These are phyloP conservation scores for Umbilicus rupestris DNA, from an alignment of 164 flowering plant genomes.

Conservation along the genomic window DNA sequence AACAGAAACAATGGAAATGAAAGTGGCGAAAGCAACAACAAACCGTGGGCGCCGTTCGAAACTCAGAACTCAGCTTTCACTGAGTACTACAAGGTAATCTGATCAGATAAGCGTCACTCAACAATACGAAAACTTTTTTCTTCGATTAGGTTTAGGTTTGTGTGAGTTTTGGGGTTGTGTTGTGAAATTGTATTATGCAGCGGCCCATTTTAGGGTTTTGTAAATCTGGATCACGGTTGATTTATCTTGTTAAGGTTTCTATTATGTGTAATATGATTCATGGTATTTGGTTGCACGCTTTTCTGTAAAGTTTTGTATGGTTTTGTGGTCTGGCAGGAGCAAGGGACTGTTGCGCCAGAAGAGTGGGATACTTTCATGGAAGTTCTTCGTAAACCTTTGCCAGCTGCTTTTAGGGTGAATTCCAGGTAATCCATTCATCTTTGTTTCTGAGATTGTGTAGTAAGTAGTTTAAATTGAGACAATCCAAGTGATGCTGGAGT, in stretches of 20 bases:
- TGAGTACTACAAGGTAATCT: conserved; percentile 69
- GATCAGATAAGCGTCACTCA: neutral
- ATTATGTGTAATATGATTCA: too few relatives aligned
- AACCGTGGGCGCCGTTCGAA: conserved; percentile 70
- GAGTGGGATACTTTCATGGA: conserved; percentile 75
- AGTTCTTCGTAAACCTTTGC: conserved; percentile 58
- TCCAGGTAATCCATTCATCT: conserved; percentile 37
- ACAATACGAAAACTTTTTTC: neutral
- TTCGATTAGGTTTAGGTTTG: neutral
- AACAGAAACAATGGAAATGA: conserved; percentile 2
- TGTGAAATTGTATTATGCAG: too few relatives aligned
- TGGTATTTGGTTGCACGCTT: too few relatives aligned
- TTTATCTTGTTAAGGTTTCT: too few relatives aligned
- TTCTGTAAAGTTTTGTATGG: too few relatives aligned
- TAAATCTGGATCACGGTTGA: too few relatives aligned
- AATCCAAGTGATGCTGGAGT: neutral
- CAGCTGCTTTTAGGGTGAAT: conserved; percentile 89
- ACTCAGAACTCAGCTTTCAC: conserved; percentile 66
- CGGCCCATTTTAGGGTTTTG: neutral
- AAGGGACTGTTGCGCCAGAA: conserved; percentile 58
- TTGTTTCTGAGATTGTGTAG: neutral
- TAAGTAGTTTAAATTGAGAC: neutral
- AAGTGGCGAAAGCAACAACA: conserved; percentile 5
- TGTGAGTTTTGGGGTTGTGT: neutral
- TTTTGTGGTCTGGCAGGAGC: conserved; percentile 39